A percentile compares a stretch with the other conserved stretches of the same genome.
Evolutionary conservation across 768 basidiomycete genomes (phyloP).

Genomic region (Boletus sp.): DNA sequence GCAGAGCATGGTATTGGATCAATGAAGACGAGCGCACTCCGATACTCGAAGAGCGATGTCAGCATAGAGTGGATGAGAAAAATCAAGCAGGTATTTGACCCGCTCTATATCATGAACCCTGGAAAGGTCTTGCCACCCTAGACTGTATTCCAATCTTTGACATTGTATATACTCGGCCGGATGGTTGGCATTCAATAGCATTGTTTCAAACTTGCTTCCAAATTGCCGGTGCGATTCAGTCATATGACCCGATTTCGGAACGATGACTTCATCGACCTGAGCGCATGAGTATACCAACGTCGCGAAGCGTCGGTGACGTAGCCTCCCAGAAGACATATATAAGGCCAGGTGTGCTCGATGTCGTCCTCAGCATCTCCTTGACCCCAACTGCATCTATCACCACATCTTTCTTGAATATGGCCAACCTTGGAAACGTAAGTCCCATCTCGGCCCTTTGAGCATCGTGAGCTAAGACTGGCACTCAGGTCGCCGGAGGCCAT

Average conservation of each 20-base stretch:
- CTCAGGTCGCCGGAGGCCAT: constrained; percentile 17
- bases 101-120: constrained; percentile 90
- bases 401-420: constrained; percentile 4
- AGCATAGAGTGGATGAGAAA: constrained; percentile 89
- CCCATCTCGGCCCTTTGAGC: neutral
- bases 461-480: neutral
- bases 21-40: constrained; percentile 89
- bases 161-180: neutral
- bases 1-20: constrained; percentile 97
- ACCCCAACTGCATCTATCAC: neutral
- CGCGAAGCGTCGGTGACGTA: constrained; percentile 8
- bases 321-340: constrained; percentile 8
- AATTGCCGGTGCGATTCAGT: neutral
- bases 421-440: constrained; percentile 20
- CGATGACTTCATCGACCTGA: constrained; percentile 12
- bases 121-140: constrained; percentile 62
- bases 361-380: neutral
- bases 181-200: no score
- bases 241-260: neutral
- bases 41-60: constrained; percentile 77
- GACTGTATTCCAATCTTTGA: neutral
- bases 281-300: neutral
- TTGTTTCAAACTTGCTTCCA: neutral
- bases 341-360: neutral
- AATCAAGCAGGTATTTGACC: constrained; percentile 88